These are phyloP conservation scores for Termitomyces bulborhizus DNA, from an alignment of 768 basidiomycete species.

Conservation along the genomic window DNA sequence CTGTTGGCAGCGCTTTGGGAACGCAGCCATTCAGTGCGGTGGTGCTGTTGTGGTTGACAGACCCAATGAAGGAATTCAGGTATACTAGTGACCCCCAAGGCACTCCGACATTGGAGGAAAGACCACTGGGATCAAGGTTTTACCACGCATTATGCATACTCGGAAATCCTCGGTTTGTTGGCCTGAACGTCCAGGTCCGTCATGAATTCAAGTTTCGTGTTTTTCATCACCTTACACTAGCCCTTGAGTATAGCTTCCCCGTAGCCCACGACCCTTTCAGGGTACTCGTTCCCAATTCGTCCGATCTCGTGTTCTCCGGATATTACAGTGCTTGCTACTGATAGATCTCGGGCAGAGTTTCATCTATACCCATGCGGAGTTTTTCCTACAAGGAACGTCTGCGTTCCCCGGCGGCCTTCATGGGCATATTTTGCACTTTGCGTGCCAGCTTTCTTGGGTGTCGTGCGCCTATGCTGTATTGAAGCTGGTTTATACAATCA, in stretches of 20 bases:
- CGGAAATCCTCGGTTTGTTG: constrained; percentile 1
- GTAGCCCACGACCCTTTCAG: not conserved
- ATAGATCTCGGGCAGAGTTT: constrained; percentile 6
- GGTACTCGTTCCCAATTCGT: constrained; percentile 2
- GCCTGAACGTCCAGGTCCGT: constrained; percentile 5
- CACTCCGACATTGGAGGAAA: not conserved
- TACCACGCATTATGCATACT: constrained; percentile 4
- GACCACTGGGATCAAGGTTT: not conserved
- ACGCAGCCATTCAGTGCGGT: not conserved
- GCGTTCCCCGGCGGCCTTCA: constrained; percentile 1
- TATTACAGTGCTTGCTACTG: constrained; percentile 3
- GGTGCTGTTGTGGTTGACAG: not conserved
- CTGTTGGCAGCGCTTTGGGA: constrained; percentile 1
- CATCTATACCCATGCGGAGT: not conserved
- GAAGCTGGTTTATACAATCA: constrained; percentile 1
- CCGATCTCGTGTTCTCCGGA: constrained; percentile 1
- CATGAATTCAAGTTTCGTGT: not conserved
- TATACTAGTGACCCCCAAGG: not conserved
- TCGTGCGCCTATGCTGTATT: not conserved
- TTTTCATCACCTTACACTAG: not conserved
- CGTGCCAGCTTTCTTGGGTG: not conserved
- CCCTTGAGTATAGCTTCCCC: not conserved
- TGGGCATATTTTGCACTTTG: not conserved
- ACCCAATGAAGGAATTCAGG: constrained; percentile 7
- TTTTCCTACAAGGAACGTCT: constrained; percentile 3